Percentiles rank a stretch among this genome's conserved stretches.
These are phyloP conservation scores for Hanseniaspora gamundiae DNA, from an alignment of 1,139 yeast species.

Conservation along the genomic window DNA sequence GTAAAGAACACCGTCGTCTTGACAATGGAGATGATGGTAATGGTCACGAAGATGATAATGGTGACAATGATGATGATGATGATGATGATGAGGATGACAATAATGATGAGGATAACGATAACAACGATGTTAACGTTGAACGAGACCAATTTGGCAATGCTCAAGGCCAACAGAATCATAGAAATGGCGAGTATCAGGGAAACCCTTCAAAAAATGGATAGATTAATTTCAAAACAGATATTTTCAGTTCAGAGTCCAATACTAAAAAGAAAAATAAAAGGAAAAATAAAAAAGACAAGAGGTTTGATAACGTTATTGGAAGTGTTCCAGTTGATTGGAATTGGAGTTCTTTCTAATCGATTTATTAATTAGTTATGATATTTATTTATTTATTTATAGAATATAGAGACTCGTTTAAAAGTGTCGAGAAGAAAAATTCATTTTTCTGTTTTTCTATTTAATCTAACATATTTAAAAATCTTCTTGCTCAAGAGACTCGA, in stretches of 20 bases:
- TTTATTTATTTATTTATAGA: not conserved
- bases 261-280: conserved; percentile 9
- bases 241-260: conserved; percentile 1
- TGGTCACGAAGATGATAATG: conserved; percentile 11
- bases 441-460: not conserved
- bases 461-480: not conserved
- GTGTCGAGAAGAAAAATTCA: too few relatives aligned
- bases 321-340: conserved; percentile 71
- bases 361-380: not conserved
- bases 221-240: conserved; percentile 4
- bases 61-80: conserved; percentile 6
- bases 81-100: conserved; percentile 1
- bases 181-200: not conserved
- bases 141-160: not conserved
- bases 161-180: not conserved
- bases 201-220: not conserved
- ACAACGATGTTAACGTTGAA: not conserved
- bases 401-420: too few relatives aligned
- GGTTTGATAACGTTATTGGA: conserved; percentile 29
- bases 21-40: too few relatives aligned
- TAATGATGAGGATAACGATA: not conserved
- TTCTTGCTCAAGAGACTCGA: not conserved
- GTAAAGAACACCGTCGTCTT: not conserved
- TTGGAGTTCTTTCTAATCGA: conserved; percentile 50
- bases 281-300: conserved; percentile 11